Conservation (phyloP, 495 filamentous ascomycete species). For the Aspergillus campestris region DNA sequence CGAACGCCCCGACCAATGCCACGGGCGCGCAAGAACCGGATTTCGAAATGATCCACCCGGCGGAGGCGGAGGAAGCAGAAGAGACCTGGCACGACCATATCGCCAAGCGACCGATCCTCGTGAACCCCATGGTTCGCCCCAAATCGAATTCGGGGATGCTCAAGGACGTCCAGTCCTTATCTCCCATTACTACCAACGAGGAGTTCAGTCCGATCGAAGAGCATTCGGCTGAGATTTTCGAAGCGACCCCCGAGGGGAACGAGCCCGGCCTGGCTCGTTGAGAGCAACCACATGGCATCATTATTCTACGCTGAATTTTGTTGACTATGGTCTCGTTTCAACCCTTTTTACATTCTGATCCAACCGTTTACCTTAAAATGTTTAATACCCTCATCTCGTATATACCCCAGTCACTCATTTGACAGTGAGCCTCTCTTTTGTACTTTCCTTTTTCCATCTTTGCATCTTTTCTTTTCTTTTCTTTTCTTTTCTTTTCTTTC, state of each 20-base stretch:
- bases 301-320: background rate
- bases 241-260: slow-evolving; percentile 58
- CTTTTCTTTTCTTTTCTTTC: slow-evolving; percentile 19
- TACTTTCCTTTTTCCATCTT: slow-evolving; percentile 7
- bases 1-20: slow-evolving; percentile 31
- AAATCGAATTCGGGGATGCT: slow-evolving; percentile 63
- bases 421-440: slow-evolving; percentile 19
- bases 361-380: background rate
- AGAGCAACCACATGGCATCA: background rate
- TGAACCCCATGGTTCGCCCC: slow-evolving; percentile 37
- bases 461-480: slow-evolving; percentile 21
- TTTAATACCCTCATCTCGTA: slow-evolving; percentile 10
- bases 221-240: slow-evolving; percentile 37
- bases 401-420: slow-evolving; percentile 25
- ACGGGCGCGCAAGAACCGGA: slow-evolving; percentile 27
- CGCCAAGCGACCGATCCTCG: slow-evolving; percentile 44
- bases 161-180: slow-evolving; percentile 44
- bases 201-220: slow-evolving; percentile 34
- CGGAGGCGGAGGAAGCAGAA: slow-evolving; percentile 16
- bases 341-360: background rate
- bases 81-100: slow-evolving; percentile 47
- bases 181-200: slow-evolving; percentile 34
- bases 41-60: slow-evolving; percentile 9
- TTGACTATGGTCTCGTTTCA: background rate
- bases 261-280: slow-evolving; percentile 45